Conservation (phyloP, 169 alveolate genomes). For the Miamiensis avidus region DNA sequence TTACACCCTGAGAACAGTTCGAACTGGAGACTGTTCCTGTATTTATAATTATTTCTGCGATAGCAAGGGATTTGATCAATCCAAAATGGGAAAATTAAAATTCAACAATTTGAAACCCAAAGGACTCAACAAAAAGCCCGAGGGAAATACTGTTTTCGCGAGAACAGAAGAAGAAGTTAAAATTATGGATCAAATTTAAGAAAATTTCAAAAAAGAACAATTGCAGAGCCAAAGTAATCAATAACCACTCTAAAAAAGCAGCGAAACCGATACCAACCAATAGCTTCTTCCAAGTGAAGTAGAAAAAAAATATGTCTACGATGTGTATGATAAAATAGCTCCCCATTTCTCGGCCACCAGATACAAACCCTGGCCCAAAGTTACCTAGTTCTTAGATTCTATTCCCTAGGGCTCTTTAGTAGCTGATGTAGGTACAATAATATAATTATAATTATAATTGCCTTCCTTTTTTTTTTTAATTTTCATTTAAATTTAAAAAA, state of each 20-base stretch:
- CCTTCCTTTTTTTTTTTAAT: too few species aligned
- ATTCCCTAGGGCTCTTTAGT: conserved; percentile 87
- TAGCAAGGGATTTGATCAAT: conserved; percentile 45
- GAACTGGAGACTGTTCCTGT: conserved; percentile 56
- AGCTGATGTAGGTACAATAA: conserved; percentile 86
- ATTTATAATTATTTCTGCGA: conserved; percentile 60
- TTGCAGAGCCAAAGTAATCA: background rate
- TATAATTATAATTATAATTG: background rate
- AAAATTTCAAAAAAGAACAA: background rate
- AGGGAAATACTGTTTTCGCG: conserved; percentile 19
- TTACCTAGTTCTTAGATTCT: conserved; percentile 84
- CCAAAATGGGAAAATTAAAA: conserved; percentile 26
- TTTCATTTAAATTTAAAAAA: too few species aligned
- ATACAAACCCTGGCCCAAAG: conserved; percentile 97
- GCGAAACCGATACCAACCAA: conserved; percentile 19
- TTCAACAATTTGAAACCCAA: background rate
- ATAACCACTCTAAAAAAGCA: background rate
- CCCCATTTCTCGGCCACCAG: conserved; percentile 90
- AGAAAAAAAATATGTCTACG: conserved; percentile 86
- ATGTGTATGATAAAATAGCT: conserved; percentile 87
- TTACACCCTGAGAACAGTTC: conserved; percentile 66
- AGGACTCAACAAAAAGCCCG: conserved; percentile 24
- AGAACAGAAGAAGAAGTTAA: conserved; percentile 36
- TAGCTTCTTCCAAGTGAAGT: conserved; percentile 63
- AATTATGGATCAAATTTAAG: conserved; percentile 18